Percentiles rank a stretch among this genome's conserved stretches.
phyloP scores from a whole-genome alignment of 2,329 filamentous ascomycete genomes.

The Cercospora nicotianae region DNA sequence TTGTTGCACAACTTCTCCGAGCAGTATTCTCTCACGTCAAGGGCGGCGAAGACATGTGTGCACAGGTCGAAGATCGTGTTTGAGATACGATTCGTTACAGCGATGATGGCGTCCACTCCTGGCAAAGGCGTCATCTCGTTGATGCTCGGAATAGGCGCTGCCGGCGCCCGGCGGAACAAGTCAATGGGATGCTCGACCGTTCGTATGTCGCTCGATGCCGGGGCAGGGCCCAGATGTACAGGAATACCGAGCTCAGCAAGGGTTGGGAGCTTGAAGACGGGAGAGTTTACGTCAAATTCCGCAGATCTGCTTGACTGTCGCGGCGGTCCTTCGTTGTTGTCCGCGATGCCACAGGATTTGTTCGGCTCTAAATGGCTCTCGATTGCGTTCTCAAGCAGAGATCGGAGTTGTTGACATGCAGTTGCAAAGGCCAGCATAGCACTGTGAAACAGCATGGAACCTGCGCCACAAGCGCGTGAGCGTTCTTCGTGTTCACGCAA shows the following conservation, averaged over 20 bases:
- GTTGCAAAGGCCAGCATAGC: conserved; percentile 6
- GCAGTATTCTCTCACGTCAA: conserved; percentile 8
- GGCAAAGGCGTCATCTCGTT: not conserved
- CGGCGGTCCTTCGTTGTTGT: not conserved
- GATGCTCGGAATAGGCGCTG: not conserved
- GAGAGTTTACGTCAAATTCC: not conserved
- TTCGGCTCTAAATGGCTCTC: not conserved
- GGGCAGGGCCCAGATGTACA: not conserved
- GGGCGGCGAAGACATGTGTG: conserved; percentile 7
- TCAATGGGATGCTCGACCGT: not conserved
- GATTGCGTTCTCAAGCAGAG: not conserved
- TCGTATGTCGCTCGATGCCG: not conserved
- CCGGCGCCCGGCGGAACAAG: not conserved
- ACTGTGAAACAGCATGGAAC: conserved; percentile 6
- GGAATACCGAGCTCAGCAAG: not conserved
- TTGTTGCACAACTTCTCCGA: conserved; percentile 3
- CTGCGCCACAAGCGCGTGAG: not conserved
- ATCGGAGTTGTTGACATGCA: not conserved
- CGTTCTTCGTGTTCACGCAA: conserved; percentile 7
- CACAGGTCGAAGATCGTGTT: conserved; percentile 4
- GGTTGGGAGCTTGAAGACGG: not conserved
- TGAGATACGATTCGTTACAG: not conserved
- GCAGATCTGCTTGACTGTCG: not conserved
- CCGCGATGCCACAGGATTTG: not conserved
- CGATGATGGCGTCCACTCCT: not conserved